These are phyloP conservation scores for Rhododendron ferrugineum DNA, from an alignment of 148 eudicot species.

Conservation along the genomic window DNA sequence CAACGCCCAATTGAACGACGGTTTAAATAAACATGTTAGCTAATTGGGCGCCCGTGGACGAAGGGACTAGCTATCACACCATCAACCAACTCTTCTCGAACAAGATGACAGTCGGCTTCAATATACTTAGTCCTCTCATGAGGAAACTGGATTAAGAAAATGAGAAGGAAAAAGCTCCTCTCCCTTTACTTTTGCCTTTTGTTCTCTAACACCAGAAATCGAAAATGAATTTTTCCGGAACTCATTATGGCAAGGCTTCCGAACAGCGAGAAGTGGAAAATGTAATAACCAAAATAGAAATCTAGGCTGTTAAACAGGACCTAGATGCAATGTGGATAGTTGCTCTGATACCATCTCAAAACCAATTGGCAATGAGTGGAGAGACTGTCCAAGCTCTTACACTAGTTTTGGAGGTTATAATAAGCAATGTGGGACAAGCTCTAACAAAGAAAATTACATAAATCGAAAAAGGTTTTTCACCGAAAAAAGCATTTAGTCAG, in stretches of 20 bases:
- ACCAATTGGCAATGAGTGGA: not conserved
- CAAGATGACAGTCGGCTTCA: not conserved
- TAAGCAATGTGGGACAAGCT: not conserved
- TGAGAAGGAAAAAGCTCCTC: not conserved
- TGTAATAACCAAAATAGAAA: not conserved
- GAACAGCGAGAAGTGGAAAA: not conserved
- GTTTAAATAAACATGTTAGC: not conserved
- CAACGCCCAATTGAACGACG: not conserved
- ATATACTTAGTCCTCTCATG: not conserved
- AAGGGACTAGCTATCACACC: not conserved
- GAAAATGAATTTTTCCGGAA: not conserved
- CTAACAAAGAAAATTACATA: not conserved
- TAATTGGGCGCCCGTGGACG: not conserved
- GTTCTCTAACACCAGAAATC: not conserved
- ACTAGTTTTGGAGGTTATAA: not conserved
- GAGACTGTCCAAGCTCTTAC: not conserved
- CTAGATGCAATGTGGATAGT: not conserved
- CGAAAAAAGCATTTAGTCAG: not conserved
- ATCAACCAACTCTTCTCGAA: not conserved
- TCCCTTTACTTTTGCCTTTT: not conserved
- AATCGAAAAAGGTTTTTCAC: not conserved
- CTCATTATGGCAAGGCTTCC: not conserved
- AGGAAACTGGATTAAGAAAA: not conserved
- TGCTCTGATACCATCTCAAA: not conserved
- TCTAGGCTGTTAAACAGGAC: not conserved